Evolutionary conservation across 2,329 filamentous ascomycete species (phyloP).

Genomic region (Trichoderma sp.): DNA sequence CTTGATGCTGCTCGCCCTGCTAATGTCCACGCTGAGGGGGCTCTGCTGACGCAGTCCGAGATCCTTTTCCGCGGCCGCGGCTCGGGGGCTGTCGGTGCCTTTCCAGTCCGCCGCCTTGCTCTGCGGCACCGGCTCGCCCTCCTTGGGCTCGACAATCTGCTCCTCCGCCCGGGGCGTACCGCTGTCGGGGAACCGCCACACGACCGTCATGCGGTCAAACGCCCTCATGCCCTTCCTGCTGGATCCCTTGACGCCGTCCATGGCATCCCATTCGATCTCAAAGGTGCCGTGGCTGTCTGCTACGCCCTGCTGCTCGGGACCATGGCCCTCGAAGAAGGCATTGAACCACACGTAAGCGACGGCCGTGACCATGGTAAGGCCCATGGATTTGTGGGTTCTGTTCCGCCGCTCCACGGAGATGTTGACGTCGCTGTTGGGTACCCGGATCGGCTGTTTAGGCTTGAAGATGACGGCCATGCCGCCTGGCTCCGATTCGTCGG

Average conservation of each 20-base stretch:
- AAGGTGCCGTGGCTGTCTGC: conserved; percentile 68
- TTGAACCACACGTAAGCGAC: conserved; percentile 99
- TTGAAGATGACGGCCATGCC: conserved; percentile 78
- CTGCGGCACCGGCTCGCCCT: conserved; percentile 71
- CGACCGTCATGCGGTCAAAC: conserved; percentile 79
- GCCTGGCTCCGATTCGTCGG: conserved; percentile 54
- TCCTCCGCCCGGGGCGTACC: conserved; percentile 34
- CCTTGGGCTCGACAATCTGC: conserved; percentile 61
- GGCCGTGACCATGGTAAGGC: conserved; percentile 86
- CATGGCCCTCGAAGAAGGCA: conserved; percentile 82
- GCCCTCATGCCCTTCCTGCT: conserved; percentile 78
- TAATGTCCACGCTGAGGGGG: conserved; percentile 66
- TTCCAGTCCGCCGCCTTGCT: conserved; percentile 74
- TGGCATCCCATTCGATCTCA: conserved; percentile 62
- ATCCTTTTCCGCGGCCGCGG: conserved; percentile 56
- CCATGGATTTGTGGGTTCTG: conserved; percentile 73
- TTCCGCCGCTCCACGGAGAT: conserved; percentile 87
- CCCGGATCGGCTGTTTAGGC: conserved; percentile 65
- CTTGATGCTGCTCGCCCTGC: conserved; percentile 70
- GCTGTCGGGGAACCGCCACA: conserved; percentile 65
- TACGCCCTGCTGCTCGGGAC: conserved; percentile 66
- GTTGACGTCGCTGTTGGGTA: conserved; percentile 85
- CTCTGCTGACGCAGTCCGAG: conserved; percentile 69
- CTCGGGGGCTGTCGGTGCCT: conserved; percentile 53
- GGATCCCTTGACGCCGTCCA: conserved; percentile 95